Evolutionary conservation across 2,329 filamentous ascomycete genomes (phyloP).

Genomic region (Ascochyta lentis): DNA sequence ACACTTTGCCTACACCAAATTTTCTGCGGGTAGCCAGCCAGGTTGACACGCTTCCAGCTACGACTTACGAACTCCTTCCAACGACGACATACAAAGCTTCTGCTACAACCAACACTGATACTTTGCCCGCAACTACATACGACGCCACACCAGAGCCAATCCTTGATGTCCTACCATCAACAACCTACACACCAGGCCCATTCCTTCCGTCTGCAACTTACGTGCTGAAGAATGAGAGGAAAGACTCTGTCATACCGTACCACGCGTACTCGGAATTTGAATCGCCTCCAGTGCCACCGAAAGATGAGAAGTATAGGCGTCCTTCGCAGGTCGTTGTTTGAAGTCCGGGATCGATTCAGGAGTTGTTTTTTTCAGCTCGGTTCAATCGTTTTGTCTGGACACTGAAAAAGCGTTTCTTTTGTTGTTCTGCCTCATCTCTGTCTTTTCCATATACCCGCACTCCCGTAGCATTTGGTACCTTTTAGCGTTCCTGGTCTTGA

Average conservation of each 20-base stretch:
- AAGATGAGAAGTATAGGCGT: slow-evolving; percentile 21
- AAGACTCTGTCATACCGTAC: slow-evolving; percentile 31
- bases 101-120: neutral
- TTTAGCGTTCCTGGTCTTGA: neutral
- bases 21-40: neutral
- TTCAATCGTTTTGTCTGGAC: neutral
- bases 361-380: neutral
- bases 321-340: neutral
- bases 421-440: neutral
- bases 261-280: slow-evolving; percentile 15
- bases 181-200: neutral
- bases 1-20: slow-evolving; percentile 6
- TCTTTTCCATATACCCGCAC: neutral
- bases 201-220: slow-evolving; percentile 27
- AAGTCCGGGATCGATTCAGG: neutral
- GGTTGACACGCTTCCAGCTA: slow-evolving; percentile 15
- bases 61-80: slow-evolving; percentile 16
- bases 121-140: slow-evolving; percentile 21
- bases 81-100: slow-evolving; percentile 5
- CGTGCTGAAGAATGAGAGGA: slow-evolving; percentile 16
- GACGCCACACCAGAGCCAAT: neutral
- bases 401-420: neutral
- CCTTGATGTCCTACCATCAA: slow-evolving; percentile 5
- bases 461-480: neutral
- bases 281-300: slow-evolving; percentile 23